These are phyloP conservation scores for Chrysanthemum lavandulifolium DNA, from an alignment of 129 eudicot species.

Conservation along the genomic window DNA sequence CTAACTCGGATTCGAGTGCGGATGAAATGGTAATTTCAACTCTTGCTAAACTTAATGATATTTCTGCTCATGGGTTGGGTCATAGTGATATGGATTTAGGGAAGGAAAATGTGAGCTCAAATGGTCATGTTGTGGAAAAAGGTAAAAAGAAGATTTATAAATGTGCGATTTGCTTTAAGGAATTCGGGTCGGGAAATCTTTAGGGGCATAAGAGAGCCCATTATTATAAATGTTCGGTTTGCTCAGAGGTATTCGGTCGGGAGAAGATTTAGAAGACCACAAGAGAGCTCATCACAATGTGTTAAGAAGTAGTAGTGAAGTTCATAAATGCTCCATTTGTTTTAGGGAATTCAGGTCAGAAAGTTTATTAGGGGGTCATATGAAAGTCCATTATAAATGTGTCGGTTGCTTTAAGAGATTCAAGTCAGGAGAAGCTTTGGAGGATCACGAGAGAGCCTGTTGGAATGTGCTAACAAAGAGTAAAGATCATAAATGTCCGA, in stretches of 20 bases:
- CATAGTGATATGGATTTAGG: not conserved
- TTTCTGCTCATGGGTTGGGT: not conserved
- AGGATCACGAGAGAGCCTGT: conserved; percentile 26
- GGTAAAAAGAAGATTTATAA: conserved; percentile 4
- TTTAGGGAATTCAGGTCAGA: too few species aligned
- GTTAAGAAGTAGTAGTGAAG: not conserved
- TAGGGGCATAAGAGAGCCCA: conserved; percentile 71
- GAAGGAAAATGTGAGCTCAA: not conserved
- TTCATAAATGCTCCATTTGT: too few species aligned
- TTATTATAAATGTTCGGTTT: not conserved
- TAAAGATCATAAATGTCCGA: too few species aligned
- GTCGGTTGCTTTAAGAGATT: too few species aligned
- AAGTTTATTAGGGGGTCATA: conserved; percentile 48
- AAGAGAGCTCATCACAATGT: conserved; percentile 48
- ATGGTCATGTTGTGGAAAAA: not conserved
- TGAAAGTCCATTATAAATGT: conserved; percentile 43
- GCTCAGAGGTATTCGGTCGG: conserved; percentile 55
- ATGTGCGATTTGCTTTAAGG: conserved; percentile 56
- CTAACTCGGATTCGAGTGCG: conserved; percentile 11
- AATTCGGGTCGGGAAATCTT: conserved; percentile 52
- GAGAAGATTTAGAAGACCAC: conserved; percentile 64
- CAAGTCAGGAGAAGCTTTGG: not conserved
- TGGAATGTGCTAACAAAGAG: not conserved
- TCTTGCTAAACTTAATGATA: conserved; percentile 1
- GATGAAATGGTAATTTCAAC: conserved; percentile 15